Conservation (phyloP, 1,139 yeast species). For the Waltiozyma sp. region DNA sequence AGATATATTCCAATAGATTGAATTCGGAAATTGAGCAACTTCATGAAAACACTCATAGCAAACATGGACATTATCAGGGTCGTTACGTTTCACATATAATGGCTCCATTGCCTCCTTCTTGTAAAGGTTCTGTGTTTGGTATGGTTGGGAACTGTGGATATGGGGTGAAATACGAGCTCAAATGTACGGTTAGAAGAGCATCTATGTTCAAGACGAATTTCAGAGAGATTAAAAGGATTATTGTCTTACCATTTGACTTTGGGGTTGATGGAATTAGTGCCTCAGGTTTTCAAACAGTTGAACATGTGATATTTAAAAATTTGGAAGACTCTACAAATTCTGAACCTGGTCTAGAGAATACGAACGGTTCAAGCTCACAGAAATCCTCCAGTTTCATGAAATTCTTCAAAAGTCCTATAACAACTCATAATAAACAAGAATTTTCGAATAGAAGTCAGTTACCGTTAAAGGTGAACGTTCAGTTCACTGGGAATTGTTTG, state of each 20-base stretch:
- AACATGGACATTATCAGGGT: background rate
- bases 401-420: background rate
- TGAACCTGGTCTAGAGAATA: background rate
- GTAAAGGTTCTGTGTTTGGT: background rate
- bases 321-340: background rate
- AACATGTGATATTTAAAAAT: background rate
- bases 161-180: background rate
- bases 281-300: background rate
- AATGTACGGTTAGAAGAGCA: background rate
- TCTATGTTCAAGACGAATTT: background rate
- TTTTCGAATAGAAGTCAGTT: background rate
- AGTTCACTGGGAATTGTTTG: background rate
- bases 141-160: background rate
- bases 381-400: background rate
- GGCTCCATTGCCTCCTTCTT: conserved; percentile 5
- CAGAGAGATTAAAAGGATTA: background rate
- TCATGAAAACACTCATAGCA: background rate
- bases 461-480: background rate
- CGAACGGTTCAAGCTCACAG: background rate
- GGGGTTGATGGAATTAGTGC: background rate
- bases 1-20: conserved; percentile 2
- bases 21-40: background rate
- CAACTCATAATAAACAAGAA: no score
- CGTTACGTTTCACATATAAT: background rate
- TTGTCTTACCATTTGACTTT: background rate